Percentiles rank a stretch among this genome's conserved stretches.
These are phyloP conservation scores for Peronospora belbahrii DNA, from an alignment of 352 stramenopile species.

Conservation along the genomic window DNA sequence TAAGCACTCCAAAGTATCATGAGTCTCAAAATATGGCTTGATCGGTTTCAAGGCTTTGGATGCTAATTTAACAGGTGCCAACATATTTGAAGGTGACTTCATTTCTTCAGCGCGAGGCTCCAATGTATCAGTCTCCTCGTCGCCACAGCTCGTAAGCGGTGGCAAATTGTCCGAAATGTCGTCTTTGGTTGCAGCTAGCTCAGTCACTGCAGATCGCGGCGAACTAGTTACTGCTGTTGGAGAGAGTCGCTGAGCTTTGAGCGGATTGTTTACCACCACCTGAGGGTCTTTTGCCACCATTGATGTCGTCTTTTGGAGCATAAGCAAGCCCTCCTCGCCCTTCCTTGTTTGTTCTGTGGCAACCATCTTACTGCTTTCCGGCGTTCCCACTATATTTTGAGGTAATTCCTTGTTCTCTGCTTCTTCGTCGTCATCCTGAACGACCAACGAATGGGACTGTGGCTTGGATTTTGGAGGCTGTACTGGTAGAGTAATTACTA, in stretches of 20 bases:
- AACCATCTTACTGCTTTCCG: background rate
- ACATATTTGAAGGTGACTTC: background rate
- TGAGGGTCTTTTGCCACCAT: slow-evolving; percentile 66
- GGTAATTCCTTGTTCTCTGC: slow-evolving; percentile 25
- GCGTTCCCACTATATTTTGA: background rate
- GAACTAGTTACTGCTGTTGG: background rate
- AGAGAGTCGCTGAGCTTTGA: background rate
- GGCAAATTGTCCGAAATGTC: slow-evolving; percentile 38
- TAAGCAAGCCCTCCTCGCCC: slow-evolving; percentile 41
- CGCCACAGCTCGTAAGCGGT: slow-evolving; percentile 41
- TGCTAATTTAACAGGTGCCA: background rate
- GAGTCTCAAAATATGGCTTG: slow-evolving; percentile 31
- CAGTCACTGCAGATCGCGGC: slow-evolving; percentile 1
- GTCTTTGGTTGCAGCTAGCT: slow-evolving; percentile 12
- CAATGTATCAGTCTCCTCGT: background rate
- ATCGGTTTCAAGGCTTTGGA: background rate
- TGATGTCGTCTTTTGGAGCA: slow-evolving; percentile 51
- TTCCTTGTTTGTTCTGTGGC: slow-evolving; percentile 10
- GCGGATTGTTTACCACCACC: slow-evolving; percentile 9
- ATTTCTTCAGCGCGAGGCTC: slow-evolving; percentile 7
- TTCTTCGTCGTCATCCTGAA: slow-evolving; percentile 35
- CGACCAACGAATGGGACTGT: slow-evolving; percentile 23
- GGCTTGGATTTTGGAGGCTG: slow-evolving; percentile 33
- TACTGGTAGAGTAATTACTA: slow-evolving; percentile 79
- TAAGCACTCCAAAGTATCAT: slow-evolving; percentile 36